Percentiles rank a stretch among this genome's conserved stretches.
Conservation (phyloP, 2,329 filamentous ascomycete species). For the Penicillium frequentans region DNA sequence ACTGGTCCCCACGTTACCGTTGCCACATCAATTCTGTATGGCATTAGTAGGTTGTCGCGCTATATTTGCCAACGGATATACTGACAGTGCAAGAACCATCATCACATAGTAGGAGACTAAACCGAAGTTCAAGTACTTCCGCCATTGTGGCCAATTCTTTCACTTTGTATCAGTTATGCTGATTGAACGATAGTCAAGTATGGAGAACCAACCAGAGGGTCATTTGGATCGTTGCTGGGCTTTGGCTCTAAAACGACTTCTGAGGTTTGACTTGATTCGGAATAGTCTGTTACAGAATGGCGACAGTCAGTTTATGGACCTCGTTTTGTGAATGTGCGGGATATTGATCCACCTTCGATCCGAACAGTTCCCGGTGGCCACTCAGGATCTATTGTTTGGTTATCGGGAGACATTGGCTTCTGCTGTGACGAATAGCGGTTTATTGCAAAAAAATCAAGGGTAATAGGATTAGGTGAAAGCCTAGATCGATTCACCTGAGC, state of each 20-base stretch:
- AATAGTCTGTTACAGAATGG: conserved; percentile 2
- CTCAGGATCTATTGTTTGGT: conserved; percentile 13
- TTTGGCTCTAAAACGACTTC: conserved; percentile 24
- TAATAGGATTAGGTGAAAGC: background rate
- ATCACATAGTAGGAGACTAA: conserved; percentile 28
- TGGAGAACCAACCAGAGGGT: conserved; percentile 22
- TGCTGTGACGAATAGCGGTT: background rate
- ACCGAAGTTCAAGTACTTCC: conserved; percentile 28
- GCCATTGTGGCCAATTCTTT: conserved; percentile 27
- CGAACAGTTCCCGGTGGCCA: conserved; percentile 23
- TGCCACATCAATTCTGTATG: conserved; percentile 35
- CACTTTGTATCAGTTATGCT: background rate
- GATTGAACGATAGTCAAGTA: background rate
- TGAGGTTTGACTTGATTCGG: conserved; percentile 1
- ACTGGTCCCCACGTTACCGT: conserved; percentile 46
- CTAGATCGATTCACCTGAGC: background rate
- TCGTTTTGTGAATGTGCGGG: background rate
- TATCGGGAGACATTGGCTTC: background rate
- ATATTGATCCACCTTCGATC: conserved; percentile 15
- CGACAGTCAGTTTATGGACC: background rate
- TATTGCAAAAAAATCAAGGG: background rate
- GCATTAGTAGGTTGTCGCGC: too few relatives aligned
- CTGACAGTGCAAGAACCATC: conserved; percentile 29
- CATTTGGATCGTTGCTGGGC: conserved; percentile 28
- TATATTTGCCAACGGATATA: background rate